Evolutionary conservation across 139 green algal genomes (phyloP).

Genomic region (Chlamydomonas urium): DNA sequence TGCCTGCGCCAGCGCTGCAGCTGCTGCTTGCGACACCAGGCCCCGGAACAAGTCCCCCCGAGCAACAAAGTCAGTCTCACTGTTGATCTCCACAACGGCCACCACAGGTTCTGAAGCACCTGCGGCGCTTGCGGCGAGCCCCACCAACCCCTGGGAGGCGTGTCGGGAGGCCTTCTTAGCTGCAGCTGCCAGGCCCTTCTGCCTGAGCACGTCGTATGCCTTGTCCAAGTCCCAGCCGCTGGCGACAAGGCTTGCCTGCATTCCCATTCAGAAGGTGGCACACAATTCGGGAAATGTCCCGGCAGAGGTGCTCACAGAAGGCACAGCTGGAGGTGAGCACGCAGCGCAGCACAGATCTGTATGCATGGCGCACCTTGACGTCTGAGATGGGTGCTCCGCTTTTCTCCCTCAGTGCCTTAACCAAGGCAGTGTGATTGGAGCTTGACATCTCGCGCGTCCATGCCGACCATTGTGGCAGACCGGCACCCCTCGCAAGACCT

Average conservation of each 20-base stretch:
- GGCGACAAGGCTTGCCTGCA: slow-evolving; percentile 50
- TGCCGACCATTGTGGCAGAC: too few relatives aligned
- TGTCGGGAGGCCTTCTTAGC: slow-evolving; percentile 78
- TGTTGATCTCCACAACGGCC: slow-evolving; percentile 83
- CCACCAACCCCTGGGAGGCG: slow-evolving; percentile 84
- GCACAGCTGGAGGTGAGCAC: too few relatives aligned
- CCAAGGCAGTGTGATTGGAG: slow-evolving; percentile 46
- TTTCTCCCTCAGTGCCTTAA: slow-evolving; percentile 72
- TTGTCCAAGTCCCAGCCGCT: slow-evolving; percentile 62
- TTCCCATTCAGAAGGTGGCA: too few relatives aligned
- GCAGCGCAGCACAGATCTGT: too few relatives aligned
- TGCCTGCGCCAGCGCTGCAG: slow-evolving; percentile 42
- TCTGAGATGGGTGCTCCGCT: slow-evolving; percentile 78
- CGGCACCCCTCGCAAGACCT: too few relatives aligned
- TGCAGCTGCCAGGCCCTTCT: slow-evolving; percentile 85
- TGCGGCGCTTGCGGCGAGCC: slow-evolving; percentile 35
- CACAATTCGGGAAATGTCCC: too few relatives aligned
- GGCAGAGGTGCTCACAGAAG: too few relatives aligned
- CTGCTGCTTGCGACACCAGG: slow-evolving; percentile 48
- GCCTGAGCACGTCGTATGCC: slow-evolving; percentile 64
- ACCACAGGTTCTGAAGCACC: not conserved
- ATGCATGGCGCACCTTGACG: slow-evolving; percentile 76
- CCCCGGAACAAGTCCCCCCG: slow-evolving; percentile 73
- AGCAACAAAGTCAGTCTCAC: slow-evolving; percentile 94
- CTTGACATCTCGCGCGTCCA: too few relatives aligned